Conservation (phyloP, 495 filamentous ascomycete species). For the Penicillium egyptiacum region DNA sequence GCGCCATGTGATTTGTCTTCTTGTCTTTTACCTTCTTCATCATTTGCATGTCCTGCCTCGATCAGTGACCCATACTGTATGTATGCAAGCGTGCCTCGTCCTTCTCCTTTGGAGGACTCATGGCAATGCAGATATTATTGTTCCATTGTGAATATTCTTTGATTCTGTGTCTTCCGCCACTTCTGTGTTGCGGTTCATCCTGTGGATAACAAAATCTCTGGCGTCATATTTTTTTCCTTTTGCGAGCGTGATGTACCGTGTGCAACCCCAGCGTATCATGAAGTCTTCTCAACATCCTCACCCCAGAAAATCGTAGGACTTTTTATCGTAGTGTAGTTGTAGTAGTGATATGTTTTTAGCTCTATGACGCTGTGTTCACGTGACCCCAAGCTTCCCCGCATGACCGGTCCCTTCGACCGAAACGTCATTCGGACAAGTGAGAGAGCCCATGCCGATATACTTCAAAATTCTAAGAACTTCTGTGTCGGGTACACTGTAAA, state of each 20-base stretch:
- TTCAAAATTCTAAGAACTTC: background rate
- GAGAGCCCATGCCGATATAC: slow-evolving; percentile 2
- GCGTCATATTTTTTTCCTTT: slow-evolving; percentile 14
- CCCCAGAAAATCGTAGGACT: background rate
- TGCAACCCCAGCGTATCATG: slow-evolving; percentile 17
- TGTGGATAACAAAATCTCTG: slow-evolving; percentile 32
- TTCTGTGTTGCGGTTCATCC: slow-evolving; percentile 12
- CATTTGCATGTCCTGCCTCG: slow-evolving; percentile 24
- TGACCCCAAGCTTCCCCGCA: slow-evolving; percentile 10
- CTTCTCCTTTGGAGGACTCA: slow-evolving; percentile 14
- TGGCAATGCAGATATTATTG: slow-evolving; percentile 23
- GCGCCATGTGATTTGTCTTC: slow-evolving; percentile 10
- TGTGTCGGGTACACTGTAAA: background rate
- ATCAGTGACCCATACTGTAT: slow-evolving; percentile 21
- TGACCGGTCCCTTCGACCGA: slow-evolving; percentile 43
- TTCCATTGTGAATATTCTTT: slow-evolving; percentile 44
- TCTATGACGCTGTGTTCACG: slow-evolving; percentile 11
- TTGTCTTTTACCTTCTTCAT: slow-evolving; percentile 25
- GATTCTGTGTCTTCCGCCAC: slow-evolving; percentile 26
- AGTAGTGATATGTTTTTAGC: background rate
- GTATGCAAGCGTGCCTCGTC: slow-evolving; percentile 22
- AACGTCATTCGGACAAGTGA: slow-evolving; percentile 28
- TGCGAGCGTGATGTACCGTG: slow-evolving; percentile 24
- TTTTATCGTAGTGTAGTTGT: slow-evolving; percentile 11
- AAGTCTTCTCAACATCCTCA: background rate